Percentiles rank a stretch among this genome's conserved stretches.
Evolutionary conservation across 2,329 filamentous ascomycete species (phyloP).

Genomic region (Stemphylium vesicarium): DNA sequence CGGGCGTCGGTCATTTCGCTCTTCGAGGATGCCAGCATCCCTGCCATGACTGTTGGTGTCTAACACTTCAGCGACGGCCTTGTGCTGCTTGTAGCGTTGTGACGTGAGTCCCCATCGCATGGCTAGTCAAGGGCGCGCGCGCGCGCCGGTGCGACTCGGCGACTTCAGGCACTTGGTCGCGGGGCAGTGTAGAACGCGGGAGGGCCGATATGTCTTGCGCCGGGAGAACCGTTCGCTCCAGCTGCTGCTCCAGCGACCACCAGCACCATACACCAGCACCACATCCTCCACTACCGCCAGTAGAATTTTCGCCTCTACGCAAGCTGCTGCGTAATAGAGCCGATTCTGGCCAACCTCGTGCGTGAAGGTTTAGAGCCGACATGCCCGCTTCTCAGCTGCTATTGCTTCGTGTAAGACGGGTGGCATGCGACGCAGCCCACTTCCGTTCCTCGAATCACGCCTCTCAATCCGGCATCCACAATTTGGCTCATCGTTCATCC

Average conservation of each 20-base stretch:
- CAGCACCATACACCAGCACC: background rate
- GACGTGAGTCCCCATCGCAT: conserved; percentile 27
- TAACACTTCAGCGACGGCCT: conserved; percentile 15
- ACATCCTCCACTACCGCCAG: background rate
- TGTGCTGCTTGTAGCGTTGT: conserved; percentile 20
- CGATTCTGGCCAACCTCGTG: conserved; percentile 27
- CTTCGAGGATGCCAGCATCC: conserved; percentile 10
- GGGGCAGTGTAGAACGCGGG: conserved; percentile 25
- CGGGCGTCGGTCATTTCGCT: conserved; percentile 36
- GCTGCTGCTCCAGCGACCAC: conserved; percentile 1
- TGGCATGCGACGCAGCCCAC: conserved; percentile 31
- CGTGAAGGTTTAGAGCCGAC: conserved; percentile 9
- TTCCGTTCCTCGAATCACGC: conserved; percentile 35
- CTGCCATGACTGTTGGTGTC: conserved; percentile 33
- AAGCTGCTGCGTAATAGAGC: conserved; percentile 23
- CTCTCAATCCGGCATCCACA: conserved; percentile 33
- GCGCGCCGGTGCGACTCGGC: conserved; percentile 35
- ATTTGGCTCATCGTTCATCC: conserved; percentile 33
- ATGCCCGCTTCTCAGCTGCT: conserved; percentile 25
- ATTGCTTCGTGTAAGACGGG: conserved; percentile 29
- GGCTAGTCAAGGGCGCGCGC: conserved; percentile 19
- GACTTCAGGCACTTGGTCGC: conserved; percentile 39
- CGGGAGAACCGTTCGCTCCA: conserved; percentile 23
- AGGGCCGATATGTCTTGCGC: conserved; percentile 25
- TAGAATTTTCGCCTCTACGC: conserved; percentile 1